Conservation (phyloP, 164 flowering plant genomes). For the Sedum album region DNA sequence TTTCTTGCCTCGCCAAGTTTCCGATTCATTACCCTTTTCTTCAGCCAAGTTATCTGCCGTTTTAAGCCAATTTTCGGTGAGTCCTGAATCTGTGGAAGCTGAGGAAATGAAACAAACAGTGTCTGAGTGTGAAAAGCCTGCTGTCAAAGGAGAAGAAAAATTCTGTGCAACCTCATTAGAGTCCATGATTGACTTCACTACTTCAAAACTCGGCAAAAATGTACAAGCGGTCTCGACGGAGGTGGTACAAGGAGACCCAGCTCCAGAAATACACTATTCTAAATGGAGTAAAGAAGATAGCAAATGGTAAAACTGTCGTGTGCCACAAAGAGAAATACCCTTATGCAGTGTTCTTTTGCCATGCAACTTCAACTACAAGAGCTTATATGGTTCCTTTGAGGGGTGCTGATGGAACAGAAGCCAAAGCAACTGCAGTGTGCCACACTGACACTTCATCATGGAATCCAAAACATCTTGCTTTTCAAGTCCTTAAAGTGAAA, state of each 20-base stretch:
- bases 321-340: slow-evolving; percentile 32
- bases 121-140: slow-evolving; percentile 22
- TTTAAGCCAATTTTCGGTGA: slow-evolving; percentile 29
- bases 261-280: slow-evolving; percentile 21
- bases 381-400: neutral
- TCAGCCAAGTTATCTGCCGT: slow-evolving; percentile 21
- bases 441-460: neutral
- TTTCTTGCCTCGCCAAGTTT: slow-evolving; percentile 32
- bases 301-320: slow-evolving; percentile 18
- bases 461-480: neutral
- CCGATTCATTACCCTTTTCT: slow-evolving; percentile 43
- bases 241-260: slow-evolving; percentile 16
- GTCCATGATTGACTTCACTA: slow-evolving; percentile 44
- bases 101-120: slow-evolving; percentile 45
- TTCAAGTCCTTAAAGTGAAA: neutral
- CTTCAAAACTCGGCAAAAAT: slow-evolving; percentile 27
- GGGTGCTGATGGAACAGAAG: neutral
- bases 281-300: slow-evolving; percentile 17
- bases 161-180: slow-evolving; percentile 30
- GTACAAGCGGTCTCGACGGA: slow-evolving; percentile 28
- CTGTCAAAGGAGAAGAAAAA: slow-evolving; percentile 37
- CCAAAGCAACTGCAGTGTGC: neutral
- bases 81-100: slow-evolving; percentile 35
- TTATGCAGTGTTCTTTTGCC: slow-evolving; percentile 37
- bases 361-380: neutral